Percentiles rank a stretch among this genome's conserved stretches.
Conservation (phyloP, 306 rosid genomes). For the Vachellia pachyceras region DNA sequence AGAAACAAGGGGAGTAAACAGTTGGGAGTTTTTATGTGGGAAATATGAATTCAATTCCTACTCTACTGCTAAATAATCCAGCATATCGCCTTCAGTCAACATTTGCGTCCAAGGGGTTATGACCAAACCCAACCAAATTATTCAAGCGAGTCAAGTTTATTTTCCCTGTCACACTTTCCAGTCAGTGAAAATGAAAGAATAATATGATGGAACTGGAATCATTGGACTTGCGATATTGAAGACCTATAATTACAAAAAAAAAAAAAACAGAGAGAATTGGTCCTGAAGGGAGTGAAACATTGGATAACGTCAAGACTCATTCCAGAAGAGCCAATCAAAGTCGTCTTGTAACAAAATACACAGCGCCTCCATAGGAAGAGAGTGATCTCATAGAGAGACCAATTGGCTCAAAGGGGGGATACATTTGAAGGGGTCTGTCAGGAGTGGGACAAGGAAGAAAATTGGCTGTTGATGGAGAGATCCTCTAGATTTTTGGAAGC, state of each 20-base stretch:
- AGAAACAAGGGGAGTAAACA: no score
- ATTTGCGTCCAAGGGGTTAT: no score
- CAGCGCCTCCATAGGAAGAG: neutral
- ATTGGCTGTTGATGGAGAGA: neutral
- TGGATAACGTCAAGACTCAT: neutral
- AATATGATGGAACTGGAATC: neutral
- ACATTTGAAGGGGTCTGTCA: no score
- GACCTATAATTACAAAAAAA: neutral
- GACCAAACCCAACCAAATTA: no score
- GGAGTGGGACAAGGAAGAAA: neutral
- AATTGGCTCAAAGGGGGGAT: neutral
- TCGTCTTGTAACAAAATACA: neutral
- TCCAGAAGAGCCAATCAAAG: neutral
- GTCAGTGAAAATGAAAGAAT: neutral
- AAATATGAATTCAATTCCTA: no score
- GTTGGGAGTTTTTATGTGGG: no score
- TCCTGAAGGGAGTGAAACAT: neutral
- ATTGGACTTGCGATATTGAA: neutral
- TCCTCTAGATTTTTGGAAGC: neutral
- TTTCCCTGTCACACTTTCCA: neutral
- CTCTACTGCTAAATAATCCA: no score
- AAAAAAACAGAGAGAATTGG: neutral
- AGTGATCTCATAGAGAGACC: neutral
- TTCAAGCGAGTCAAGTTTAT: no score
- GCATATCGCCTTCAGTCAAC: no score